Evolutionary conservation across 2,329 filamentous ascomycete species (phyloP).

Genomic region (Ophiobolus disseminans): DNA sequence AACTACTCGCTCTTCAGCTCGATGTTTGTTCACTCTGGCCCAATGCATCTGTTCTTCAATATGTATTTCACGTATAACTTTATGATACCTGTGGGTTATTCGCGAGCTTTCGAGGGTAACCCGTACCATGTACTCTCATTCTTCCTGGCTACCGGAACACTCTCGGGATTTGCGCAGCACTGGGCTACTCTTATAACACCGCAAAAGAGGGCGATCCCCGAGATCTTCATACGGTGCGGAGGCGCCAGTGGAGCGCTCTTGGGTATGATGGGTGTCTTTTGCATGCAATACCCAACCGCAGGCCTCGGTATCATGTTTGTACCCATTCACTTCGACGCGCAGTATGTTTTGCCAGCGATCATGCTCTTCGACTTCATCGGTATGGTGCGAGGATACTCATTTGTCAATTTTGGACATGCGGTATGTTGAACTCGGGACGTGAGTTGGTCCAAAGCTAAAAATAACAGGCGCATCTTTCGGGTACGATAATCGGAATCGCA

Average conservation of each 20-base stretch:
- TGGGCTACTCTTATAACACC: constrained; percentile 32
- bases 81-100: constrained; percentile 37
- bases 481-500: constrained; percentile 36
- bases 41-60: constrained; percentile 32
- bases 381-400: constrained; percentile 36
- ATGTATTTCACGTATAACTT: constrained; percentile 43
- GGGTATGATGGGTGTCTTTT: constrained; percentile 38
- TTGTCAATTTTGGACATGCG: constrained; percentile 43
- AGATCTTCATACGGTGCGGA: constrained; percentile 37
- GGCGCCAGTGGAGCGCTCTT: constrained; percentile 46
- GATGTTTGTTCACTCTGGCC: constrained; percentile 31
- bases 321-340: constrained; percentile 39
- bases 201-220: constrained; percentile 22
- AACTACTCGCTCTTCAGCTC: constrained; percentile 42
- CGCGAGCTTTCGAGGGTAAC: constrained; percentile 39
- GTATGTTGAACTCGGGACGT: constrained; percentile 25
- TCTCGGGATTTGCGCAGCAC: constrained; percentile 43
- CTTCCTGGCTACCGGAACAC: constrained; percentile 38
- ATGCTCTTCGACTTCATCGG: constrained; percentile 45
- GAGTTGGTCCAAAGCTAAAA: constrained; percentile 16
- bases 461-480: constrained; percentile 42
- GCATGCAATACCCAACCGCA: constrained; percentile 40
- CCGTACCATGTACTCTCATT: constrained; percentile 38
- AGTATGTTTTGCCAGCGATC: constrained; percentile 38
- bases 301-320: constrained; percentile 43